A percentile compares a stretch with the other conserved stretches of the same genome.
Conservation (phyloP, 208 protist species). For the Borovskyia barvae region DNA sequence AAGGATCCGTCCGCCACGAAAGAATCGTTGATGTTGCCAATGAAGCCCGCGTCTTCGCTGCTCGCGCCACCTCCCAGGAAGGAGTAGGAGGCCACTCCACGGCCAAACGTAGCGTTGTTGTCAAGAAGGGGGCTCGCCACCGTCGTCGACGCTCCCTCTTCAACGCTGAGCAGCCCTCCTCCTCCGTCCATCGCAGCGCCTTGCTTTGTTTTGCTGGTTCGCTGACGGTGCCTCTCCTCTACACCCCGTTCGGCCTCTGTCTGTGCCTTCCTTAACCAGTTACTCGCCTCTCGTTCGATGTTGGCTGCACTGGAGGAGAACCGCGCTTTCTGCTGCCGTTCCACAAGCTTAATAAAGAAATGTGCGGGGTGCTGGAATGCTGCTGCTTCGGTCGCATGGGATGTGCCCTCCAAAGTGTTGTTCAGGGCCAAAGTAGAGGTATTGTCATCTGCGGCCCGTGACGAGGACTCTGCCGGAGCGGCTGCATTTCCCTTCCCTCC, state of each 20-base stretch:
- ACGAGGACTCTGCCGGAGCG: neutral
- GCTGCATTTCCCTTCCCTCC: neutral
- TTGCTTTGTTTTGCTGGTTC: slow-evolving; percentile 6
- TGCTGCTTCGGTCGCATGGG: neutral
- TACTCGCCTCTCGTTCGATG: slow-evolving; percentile 50
- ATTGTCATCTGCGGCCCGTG: neutral
- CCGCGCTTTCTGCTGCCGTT: slow-evolving; percentile 51
- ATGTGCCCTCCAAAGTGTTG: neutral
- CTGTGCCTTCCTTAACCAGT: slow-evolving; percentile 58
- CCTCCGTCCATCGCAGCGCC: slow-evolving; percentile 5
- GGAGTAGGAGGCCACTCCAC: neutral
- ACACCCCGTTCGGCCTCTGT: slow-evolving; percentile 10
- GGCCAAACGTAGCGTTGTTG: slow-evolving; percentile 2
- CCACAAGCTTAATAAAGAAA: slow-evolving; percentile 68
- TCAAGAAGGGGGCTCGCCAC: slow-evolving; percentile 1
- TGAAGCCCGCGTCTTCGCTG: slow-evolving; percentile 20
- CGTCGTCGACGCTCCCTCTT: slow-evolving; percentile 1
- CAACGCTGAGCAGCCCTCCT: no score
- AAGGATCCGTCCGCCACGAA: slow-evolving; percentile 25
- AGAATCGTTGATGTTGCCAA: slow-evolving; percentile 36
- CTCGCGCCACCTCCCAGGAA: slow-evolving; percentile 9
- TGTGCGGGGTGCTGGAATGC: slow-evolving; percentile 61
- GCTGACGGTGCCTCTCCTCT: slow-evolving; percentile 17
- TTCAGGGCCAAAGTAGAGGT: neutral
- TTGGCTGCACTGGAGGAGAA: slow-evolving; percentile 45